A percentile compares a stretch with the other conserved stretches of the same genome.
Conservation (phyloP, 2,329 filamentous ascomycete genomes). For the Colletotrichum navitas region DNA sequence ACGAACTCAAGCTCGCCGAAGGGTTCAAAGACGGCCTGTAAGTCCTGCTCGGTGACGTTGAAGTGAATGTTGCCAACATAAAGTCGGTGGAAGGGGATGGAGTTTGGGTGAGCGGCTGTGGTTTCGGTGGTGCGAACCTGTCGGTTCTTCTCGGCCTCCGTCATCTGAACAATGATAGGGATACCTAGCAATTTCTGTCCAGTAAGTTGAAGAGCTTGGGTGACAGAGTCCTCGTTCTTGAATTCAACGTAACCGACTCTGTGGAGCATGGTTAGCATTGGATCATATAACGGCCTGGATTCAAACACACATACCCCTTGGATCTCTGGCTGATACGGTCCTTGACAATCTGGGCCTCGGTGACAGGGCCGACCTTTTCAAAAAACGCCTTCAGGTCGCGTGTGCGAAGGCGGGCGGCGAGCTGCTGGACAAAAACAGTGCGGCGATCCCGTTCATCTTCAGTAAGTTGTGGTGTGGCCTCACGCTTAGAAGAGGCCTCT, state of each 20-base stretch:
- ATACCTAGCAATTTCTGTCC: slow-evolving; percentile 99
- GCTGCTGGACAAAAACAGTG: slow-evolving; percentile 98
- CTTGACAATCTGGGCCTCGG: slow-evolving; percentile 98
- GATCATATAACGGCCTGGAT: not conserved
- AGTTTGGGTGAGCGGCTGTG: slow-evolving; percentile 77
- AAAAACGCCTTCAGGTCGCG: slow-evolving; percentile 96
- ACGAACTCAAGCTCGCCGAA: slow-evolving; percentile 99
- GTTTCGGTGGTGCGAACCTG: slow-evolving; percentile 87
- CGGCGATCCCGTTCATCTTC: slow-evolving; percentile 97
- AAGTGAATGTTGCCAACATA: slow-evolving; percentile 99
- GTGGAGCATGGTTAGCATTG: slow-evolving; percentile 53
- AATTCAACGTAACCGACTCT: slow-evolving; percentile 99
- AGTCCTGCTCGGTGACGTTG: slow-evolving; percentile 95
- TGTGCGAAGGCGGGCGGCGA: slow-evolving; percentile 91
- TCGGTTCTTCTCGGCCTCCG: slow-evolving; percentile 99
- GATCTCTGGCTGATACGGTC: slow-evolving; percentile 96
- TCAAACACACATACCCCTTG: slow-evolving; percentile 79
- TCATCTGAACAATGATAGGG: slow-evolving; percentile 97
- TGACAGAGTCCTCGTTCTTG: slow-evolving; percentile 93
- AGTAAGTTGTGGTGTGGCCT: slow-evolving; percentile 79
- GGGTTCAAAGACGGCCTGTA: slow-evolving; percentile 96
- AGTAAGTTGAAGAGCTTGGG: slow-evolving; percentile 95
- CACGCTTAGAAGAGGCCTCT: slow-evolving; percentile 55
- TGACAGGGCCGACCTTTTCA: slow-evolving; percentile 92
- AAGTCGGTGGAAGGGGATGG: slow-evolving; percentile 95